A percentile compares a stretch with the other conserved stretches of the same genome.
Conservation (phyloP, 1,139 yeast genomes). For the Hyphopichia wangnamkhiaoensis region DNA sequence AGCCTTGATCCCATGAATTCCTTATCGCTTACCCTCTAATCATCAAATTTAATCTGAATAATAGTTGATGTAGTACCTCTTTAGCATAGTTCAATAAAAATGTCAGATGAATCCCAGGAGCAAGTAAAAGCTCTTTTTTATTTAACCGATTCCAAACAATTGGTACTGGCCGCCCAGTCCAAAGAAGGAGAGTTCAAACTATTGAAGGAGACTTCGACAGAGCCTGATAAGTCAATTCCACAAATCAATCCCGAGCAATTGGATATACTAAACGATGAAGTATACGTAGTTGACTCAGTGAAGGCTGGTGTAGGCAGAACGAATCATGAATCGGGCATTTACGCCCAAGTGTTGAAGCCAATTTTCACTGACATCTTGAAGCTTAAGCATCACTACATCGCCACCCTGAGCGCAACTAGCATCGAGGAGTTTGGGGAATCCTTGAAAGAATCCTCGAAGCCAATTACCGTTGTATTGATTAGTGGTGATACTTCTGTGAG, state of each 20-base stretch:
- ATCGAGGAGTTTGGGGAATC: slow-evolving; percentile 35
- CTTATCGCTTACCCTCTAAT: no score
- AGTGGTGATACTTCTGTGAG: slow-evolving; percentile 87
- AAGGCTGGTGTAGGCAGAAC: slow-evolving; percentile 57
- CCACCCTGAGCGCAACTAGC: slow-evolving; percentile 36
- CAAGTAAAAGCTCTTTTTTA: no score
- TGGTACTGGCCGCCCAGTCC: neutral
- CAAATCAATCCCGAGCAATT: slow-evolving; percentile 1
- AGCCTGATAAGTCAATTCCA: slow-evolving; percentile 3
- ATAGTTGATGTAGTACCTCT: no score
- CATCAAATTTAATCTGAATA: no score
- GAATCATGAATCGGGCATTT: slow-evolving; percentile 31
- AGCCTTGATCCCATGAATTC: no score
- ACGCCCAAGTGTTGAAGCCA: slow-evolving; percentile 44
- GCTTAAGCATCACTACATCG: slow-evolving; percentile 37
- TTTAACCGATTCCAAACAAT: neutral
- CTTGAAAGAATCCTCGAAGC: slow-evolving; percentile 17
- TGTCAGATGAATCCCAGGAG: no score
- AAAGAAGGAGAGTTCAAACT: neutral
- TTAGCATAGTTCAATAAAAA: no score
- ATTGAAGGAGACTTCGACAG: neutral
- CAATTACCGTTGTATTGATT: slow-evolving; percentile 55
- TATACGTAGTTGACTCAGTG: slow-evolving; percentile 50
- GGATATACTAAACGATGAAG: neutral
- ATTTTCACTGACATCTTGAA: slow-evolving; percentile 34